Evolutionary conservation across 768 basidiomycete genomes (phyloP).

Genomic region (Auricularia cornea): DNA sequence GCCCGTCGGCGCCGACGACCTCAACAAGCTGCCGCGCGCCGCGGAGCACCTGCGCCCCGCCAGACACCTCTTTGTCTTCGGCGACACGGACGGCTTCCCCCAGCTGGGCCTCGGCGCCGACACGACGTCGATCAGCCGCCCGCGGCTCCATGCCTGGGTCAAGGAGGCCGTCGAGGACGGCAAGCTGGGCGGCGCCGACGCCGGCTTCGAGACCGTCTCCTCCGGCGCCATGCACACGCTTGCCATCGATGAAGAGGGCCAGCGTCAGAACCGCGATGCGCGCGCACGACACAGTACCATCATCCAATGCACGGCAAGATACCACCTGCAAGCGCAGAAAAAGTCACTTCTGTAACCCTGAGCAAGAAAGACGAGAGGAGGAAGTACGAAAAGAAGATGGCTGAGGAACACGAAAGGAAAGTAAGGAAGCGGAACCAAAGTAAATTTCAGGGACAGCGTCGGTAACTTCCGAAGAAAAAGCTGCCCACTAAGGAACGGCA

Average conservation of each 20-base stretch:
- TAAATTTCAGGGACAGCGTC: no score
- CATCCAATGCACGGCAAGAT: no score
- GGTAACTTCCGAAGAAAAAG: no score
- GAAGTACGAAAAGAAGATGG: no score
- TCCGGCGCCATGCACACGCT: conserved; percentile 87
- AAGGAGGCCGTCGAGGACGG: conserved; percentile 67
- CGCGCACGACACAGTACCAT: no score
- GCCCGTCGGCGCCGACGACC: background rate
- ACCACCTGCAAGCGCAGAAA: no score
- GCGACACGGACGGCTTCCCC: conserved; percentile 81
- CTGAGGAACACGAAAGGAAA: no score
- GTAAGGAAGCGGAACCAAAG: no score
- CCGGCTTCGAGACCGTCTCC: conserved; percentile 74
- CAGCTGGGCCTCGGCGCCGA: conserved; percentile 89
- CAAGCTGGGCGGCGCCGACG: conserved; percentile 55
- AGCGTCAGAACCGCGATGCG: no score
- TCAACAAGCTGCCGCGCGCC: conserved; percentile 42
- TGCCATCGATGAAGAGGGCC: conserved; percentile 82
- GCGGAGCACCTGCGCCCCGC: conserved; percentile 53
- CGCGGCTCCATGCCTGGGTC: conserved; percentile 54
- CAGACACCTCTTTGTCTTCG: conserved; percentile 76
- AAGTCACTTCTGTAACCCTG: no score
- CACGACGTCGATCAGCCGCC: conserved; percentile 10
- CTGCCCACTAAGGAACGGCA: no score
- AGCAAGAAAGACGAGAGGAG: no score